Conservation (phyloP, 345 rosid genomes). For the Citrus medica region DNA sequence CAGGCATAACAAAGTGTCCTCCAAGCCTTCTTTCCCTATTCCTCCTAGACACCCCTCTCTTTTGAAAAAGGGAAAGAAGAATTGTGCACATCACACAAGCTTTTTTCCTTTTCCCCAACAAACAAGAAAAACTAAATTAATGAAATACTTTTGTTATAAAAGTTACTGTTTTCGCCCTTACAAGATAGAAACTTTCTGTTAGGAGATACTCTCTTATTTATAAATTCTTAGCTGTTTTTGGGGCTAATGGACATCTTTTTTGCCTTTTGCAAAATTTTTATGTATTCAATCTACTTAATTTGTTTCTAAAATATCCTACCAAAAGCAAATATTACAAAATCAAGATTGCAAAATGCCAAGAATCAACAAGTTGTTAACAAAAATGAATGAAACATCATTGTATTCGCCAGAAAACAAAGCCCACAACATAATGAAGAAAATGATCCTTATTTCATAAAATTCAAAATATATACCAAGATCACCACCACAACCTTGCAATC, state of each 20-base stretch:
- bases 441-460: neutral
- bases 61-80: neutral
- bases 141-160: neutral
- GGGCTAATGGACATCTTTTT: too few species aligned
- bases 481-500: neutral
- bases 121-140: neutral
- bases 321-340: neutral
- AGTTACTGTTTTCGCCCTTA: neutral
- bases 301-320: neutral
- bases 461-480: neutral
- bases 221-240: too few species aligned
- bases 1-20: neutral
- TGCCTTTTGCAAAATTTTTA: too few species aligned
- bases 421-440: neutral
- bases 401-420: neutral
- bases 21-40: neutral
- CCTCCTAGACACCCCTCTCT: neutral
- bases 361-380: neutral
- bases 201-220: too few species aligned
- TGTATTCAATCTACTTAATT: too few species aligned
- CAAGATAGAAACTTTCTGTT: too few species aligned
- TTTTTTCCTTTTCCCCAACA: neutral
- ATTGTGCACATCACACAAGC: neutral
- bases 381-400: neutral
- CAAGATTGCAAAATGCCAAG: neutral